These are phyloP conservation scores for Candida xiaguanensis DNA, from an alignment of 805 yeast species.

Conservation along the genomic window DNA sequence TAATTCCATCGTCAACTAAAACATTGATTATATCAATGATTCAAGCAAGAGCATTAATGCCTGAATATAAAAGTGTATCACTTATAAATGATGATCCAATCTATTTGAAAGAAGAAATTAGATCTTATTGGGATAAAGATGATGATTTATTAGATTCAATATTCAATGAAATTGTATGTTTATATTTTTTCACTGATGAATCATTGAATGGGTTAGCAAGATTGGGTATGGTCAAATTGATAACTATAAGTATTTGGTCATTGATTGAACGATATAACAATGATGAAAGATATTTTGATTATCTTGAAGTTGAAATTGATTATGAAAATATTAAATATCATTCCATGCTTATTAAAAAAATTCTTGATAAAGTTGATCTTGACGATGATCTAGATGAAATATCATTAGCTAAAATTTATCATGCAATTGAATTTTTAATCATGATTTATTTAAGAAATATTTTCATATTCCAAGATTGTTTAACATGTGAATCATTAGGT, in stretches of 20 bases:
- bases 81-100: slow-evolving; percentile 2
- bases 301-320: neutral
- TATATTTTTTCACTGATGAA: slow-evolving; percentile 44
- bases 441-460: slow-evolving; percentile 27
- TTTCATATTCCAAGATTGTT: slow-evolving; percentile 27
- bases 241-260: slow-evolving; percentile 23
- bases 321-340: neutral
- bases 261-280: slow-evolving; percentile 10
- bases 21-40: slow-evolving; percentile 39
- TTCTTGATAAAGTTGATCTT: neutral
- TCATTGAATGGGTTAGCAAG: slow-evolving; percentile 35
- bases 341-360: neutral
- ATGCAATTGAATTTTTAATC: slow-evolving; percentile 6
- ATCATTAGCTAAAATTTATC: slow-evolving; percentile 3
- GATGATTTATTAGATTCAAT: slow-evolving; percentile 23
- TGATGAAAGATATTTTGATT: neutral
- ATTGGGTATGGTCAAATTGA: slow-evolving; percentile 25
- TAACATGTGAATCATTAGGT: slow-evolving; percentile 26
- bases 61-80: slow-evolving; percentile 3
- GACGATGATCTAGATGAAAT: neutral
- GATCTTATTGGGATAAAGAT: slow-evolving; percentile 23
- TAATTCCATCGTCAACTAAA: slow-evolving; percentile 25
- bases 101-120: slow-evolving; percentile 13
- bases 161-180: slow-evolving; percentile 35
- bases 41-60: slow-evolving; percentile 32